Evolutionary conservation across 192 early-diverging fungal species (phyloP), one percentile per base, ranked within the genome.

Genomic region (Linnemannia zychae): DNA sequence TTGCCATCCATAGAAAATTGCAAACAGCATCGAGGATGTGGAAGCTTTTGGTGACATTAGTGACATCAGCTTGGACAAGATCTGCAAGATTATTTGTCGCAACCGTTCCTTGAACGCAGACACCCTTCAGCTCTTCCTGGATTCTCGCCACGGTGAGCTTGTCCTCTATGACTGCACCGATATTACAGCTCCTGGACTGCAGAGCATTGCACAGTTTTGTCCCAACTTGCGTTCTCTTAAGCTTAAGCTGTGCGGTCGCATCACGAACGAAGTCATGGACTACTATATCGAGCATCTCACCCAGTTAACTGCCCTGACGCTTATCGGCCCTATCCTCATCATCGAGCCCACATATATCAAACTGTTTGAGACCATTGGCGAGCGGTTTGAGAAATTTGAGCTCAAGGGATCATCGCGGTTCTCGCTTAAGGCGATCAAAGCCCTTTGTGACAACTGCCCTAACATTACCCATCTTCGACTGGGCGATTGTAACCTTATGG

Each of bases 11-110:
- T 31, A 93, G 91, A 76, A 91, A 33, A 93, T 97, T 81, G 95
- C 94, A 3, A 89, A 89, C 71, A 90, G 94, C 72, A 93, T 98
- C 63, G 94, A 97, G 69, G 91, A 92, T 78, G 94, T 98, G 0
- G 96, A 97, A 67, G 91, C 91, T 22, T 92, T 98, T 88, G 97
- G 97, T n/a, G 94, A 95, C 78, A 95, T 98, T 37, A 87, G 94
- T 16, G 87, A 85, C 3, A 71, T 90, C 36, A 94, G 92, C 79
- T 89, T 96, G 89, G 89, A 92, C 73, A 90, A 91, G 74, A 92
- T 98, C 36, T 92, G 93, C 74, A 94, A 90, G 57, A 96, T 98
- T 70, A 94, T 98, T 49, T 87, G 92, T 76, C 92, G 93, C n/a
- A 91, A 93, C 86, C 93, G 97, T 1, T 79, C 91, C 33, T 82